phyloP scores from a whole-genome alignment of 2,329 filamentous ascomycete species.

The Ceratocystis papillata region DNA sequence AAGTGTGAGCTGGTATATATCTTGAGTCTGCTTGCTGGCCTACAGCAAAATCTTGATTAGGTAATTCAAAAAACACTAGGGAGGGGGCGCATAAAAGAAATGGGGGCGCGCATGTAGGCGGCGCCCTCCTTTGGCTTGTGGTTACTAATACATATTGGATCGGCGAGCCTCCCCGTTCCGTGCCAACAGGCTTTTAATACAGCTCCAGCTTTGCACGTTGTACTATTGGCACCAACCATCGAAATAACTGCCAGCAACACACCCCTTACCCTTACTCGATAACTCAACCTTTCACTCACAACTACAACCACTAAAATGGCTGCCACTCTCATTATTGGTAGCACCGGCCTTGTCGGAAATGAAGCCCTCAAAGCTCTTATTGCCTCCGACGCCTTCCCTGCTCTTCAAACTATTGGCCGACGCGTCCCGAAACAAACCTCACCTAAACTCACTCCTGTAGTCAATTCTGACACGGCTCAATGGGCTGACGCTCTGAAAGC shows the following conservation, averaged over 20 bases:
- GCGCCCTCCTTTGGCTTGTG: too few relatives aligned
- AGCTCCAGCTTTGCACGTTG: too few relatives aligned
- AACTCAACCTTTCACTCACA: background rate
- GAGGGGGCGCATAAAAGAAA: too few relatives aligned
- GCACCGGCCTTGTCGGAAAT: slow-evolving; percentile 59
- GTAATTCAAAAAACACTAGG: too few relatives aligned
- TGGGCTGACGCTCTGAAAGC: slow-evolving; percentile 54
- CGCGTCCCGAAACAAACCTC: slow-evolving; percentile 46
- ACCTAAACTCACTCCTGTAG: slow-evolving; percentile 51
- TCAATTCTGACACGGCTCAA: slow-evolving; percentile 54
- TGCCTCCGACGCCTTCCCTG: slow-evolving; percentile 38
- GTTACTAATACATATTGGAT: too few relatives aligned
- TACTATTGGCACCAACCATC: too few relatives aligned
- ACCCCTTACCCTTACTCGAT: background rate
- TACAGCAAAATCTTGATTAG: too few relatives aligned
- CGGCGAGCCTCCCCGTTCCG: too few relatives aligned
- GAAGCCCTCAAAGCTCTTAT: slow-evolving; percentile 62
- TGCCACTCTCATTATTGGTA: slow-evolving; percentile 48
- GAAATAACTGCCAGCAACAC: background rate
- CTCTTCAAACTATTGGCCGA: slow-evolving; percentile 55
- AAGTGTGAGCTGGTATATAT: too few relatives aligned
- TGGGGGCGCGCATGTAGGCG: too few relatives aligned
- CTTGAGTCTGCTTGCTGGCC: too few relatives aligned
- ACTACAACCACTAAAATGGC: slow-evolving; percentile 33
- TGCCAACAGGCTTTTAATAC: too few relatives aligned